phyloP scores from a whole-genome alignment of 352 stramenopile species.

The Phytophthora gonapodyides region DNA sequence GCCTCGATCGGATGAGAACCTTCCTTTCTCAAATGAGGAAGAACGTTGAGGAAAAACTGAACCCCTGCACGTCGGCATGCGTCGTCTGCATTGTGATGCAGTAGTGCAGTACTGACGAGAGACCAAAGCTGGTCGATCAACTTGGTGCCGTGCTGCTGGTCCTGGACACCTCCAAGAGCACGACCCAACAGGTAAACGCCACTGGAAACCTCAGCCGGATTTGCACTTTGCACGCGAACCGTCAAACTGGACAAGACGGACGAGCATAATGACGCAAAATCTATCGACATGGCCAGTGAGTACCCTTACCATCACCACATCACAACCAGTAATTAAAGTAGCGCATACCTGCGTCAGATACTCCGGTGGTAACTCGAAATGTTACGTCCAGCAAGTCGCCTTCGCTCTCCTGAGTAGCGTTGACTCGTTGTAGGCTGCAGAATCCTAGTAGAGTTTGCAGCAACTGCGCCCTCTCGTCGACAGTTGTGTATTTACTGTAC shows the following conservation, averaged over 20 bases:
- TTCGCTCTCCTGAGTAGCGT: constrained; percentile 26
- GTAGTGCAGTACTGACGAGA: constrained; percentile 42
- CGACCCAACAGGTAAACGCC: constrained; percentile 56
- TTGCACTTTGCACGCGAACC: constrained; percentile 36
- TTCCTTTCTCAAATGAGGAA: constrained; percentile 29
- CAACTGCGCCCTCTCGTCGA: constrained; percentile 52
- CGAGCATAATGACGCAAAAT: constrained; percentile 61
- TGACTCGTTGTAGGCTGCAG: constrained; percentile 21
- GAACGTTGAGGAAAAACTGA: constrained; percentile 59
- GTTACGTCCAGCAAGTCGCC: constrained; percentile 70
- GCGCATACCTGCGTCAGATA: constrained; percentile 57
- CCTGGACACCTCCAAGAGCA: constrained; percentile 55
- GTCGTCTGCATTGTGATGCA: constrained; percentile 31
- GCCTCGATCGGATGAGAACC: constrained; percentile 33
- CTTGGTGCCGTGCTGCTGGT: constrained; percentile 27
- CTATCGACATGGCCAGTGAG: constrained; percentile 31
- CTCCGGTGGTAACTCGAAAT: constrained; percentile 53
- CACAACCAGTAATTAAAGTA: too few species aligned
- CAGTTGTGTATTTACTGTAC: constrained; percentile 63
- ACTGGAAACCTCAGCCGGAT: constrained; percentile 29
- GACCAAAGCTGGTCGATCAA: constrained; percentile 61
- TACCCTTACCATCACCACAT: background rate
- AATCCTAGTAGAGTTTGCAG: constrained; percentile 39
- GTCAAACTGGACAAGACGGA: constrained; percentile 44
- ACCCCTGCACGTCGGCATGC: constrained; percentile 40